Conservation (phyloP, 495 filamentous ascomycete species). For the Polyplosphaeria fusca region DNA sequence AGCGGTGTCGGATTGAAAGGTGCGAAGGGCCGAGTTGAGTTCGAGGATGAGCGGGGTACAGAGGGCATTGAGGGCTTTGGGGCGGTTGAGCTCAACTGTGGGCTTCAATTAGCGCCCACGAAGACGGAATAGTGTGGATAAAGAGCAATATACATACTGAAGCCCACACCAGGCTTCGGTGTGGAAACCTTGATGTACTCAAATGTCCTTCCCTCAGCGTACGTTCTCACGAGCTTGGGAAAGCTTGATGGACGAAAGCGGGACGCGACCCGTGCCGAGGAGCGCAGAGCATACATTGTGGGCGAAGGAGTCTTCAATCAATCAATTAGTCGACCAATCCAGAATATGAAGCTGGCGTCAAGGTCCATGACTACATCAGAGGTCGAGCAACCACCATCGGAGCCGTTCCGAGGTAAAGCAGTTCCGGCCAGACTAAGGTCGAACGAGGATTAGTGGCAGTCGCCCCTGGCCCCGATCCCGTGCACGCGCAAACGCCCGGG, state of each 20-base stretch:
- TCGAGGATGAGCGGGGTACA: conserved; percentile 82
- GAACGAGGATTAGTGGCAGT: not conserved
- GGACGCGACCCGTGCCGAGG: conserved; percentile 27
- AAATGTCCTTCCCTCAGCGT: conserved; percentile 52
- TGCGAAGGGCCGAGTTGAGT: conserved; percentile 75
- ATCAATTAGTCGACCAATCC: too few relatives aligned
- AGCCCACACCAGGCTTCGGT: conserved; percentile 82
- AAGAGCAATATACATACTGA: conserved; percentile 57
- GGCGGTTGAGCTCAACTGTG: conserved; percentile 89
- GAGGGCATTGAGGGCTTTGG: conserved; percentile 91
- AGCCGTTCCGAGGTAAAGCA: not conserved
- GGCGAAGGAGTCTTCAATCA: too few relatives aligned
- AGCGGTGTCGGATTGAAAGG: conserved; percentile 64
- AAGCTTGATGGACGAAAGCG: conserved; percentile 14
- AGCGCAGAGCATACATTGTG: conserved; percentile 23
- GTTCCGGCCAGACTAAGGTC: too few relatives aligned
- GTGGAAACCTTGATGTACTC: conserved; percentile 75
- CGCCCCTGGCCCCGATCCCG: not conserved
- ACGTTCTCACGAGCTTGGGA: conserved; percentile 14
- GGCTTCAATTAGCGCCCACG: conserved; percentile 7
- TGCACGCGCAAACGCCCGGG: not conserved
- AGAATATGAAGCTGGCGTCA: not conserved
- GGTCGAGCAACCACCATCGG: not conserved
- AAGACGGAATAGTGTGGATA: not conserved
- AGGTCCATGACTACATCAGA: not conserved